Evolutionary conservation across 306 rosid species (phyloP).

Genomic region (Betula pendula): DNA sequence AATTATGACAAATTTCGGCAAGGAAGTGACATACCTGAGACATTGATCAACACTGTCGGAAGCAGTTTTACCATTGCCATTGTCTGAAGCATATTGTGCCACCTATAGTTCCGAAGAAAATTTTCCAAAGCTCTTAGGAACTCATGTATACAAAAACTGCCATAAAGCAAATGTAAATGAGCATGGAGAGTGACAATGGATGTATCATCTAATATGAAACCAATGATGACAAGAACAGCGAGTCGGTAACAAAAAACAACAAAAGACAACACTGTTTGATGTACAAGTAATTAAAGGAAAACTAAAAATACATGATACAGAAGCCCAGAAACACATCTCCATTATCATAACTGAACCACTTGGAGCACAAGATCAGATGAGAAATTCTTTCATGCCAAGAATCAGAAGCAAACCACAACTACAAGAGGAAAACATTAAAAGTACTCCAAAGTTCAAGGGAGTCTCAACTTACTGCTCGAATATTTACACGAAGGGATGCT

Average conservation of each 20-base stretch:
- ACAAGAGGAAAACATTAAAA: constrained; percentile 12
- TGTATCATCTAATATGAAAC: not conserved
- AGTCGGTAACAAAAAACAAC: not conserved
- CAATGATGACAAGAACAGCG: constrained; percentile 5
- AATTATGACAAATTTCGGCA: not conserved
- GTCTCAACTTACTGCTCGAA: constrained; percentile 69
- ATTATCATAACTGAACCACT: not conserved
- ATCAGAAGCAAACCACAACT: constrained; percentile 8
- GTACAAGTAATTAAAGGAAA: not conserved
- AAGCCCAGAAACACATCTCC: not conserved
- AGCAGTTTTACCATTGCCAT: constrained; percentile 72
- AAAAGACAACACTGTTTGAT: not conserved
- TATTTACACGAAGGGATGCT: constrained; percentile 78
- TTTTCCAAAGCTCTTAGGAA: constrained; percentile 23
- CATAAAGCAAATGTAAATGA: constrained; percentile 12
- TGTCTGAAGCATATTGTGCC: constrained; percentile 83
- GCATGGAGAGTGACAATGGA: constrained; percentile 5
- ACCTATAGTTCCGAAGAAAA: constrained; percentile 50
- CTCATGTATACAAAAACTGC: not conserved
- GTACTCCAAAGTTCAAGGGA: constrained; percentile 14
- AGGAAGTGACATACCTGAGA: constrained; percentile 60
- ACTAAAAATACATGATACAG: not conserved
- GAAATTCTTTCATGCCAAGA: constrained; percentile 3
- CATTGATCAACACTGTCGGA: constrained; percentile 67
- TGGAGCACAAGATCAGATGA: not conserved